Evolutionary conservation across 2,329 filamentous ascomycete genomes (phyloP), one percentile per base, ranked within the genome.

Genomic region (Uncinocarpus reesii): DNA sequence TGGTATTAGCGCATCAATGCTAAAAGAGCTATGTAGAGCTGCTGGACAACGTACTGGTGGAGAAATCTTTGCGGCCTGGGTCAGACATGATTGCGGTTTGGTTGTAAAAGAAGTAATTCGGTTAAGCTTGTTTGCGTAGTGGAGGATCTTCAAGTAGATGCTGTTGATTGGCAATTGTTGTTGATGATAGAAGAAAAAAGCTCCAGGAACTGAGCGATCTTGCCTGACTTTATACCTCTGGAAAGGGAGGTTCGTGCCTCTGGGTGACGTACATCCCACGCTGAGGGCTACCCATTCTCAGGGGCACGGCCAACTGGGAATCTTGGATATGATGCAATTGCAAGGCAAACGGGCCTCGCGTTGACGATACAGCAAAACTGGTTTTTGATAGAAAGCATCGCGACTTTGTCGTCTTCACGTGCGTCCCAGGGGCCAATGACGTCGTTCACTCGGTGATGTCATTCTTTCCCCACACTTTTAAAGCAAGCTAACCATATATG

Each of bases 61-160:
- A 59, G 65, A 78, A 73, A 66, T 78, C 76, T 68, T 81, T 81
- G 75, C 78, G 77, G 60, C 71, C 72, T 58, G 65, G 47, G 67
- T 81, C 78, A 72, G 78, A 76, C 77, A 79, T 80, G 62, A 57
- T 76, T 50, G 45, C 47, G 37, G n/a, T 32, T 48, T 26, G 21
- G 38, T 29, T 43, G 31, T n/a, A 38, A 34, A 42, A 44, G 43
- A 15, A 24, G 23, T 13, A 20, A 11, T 28, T 38, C 21, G 23
- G 38, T 21, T 23, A 16, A 16, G 13, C 16, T 20, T 16, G 34
- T 24, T 16, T 34, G 26, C 8, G 10, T 23, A 32, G 8, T 38
- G 8, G 20, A 44, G 23, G 31, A 7, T 31, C 20, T n/a, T n/a
- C n/a, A n/a, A n/a, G n/a, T n/a, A n/a, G n/a, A n/a, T n/a, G n/a